Evolutionary conservation across 306 rosid species (phyloP), one percentile per base, ranked within the genome.

Genomic region (Cucurbita pepo): DNA sequence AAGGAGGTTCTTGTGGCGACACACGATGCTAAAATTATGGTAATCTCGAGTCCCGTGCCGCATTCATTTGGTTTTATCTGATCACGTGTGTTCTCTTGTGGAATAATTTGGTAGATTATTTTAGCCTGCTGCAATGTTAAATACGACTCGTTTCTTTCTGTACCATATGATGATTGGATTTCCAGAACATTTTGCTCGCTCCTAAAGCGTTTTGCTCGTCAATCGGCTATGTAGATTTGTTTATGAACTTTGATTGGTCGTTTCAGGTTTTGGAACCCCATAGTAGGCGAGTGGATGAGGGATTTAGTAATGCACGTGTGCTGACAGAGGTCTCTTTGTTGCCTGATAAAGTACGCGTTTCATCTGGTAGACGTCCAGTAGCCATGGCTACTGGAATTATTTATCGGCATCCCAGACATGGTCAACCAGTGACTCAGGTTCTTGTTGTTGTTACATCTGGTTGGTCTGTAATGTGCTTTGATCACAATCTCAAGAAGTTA

Each of bases 391-490:
- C 99, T 0, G 99, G 99, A 16, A 77, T 81, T 65, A 89, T 95
- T 21, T 96, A 95, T 43, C 86, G 93, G 44, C 69, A 59, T 41
- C 60, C 82, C 73, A 88, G 78, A 81, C 83, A 82, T 0, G 99
- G 93, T 37, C 91, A 80, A 76, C 88, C 83, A 0, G 87, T 80
- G 67, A 89, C 89, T 73, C 95, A 86, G 79, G 99, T 95, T 80
- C 82, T 91, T 73, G 97, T 95, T 8, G 99, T 91, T 16, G 97
- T 95, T 53, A 95, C 99, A 5, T 91, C 97, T 0, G 99, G 93
- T 74, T 95, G 99, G 99, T 89, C 87, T 12, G 91, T 95, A 19
- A 88, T 95, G 99, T 95, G 99, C 81, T 95, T 91, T 16, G 99
- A 95, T 81, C 91, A 95, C 77, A 95, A 95, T 82, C 95, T 89